Conservation (phyloP, 1,139 yeast species). For the Candida smagusa region DNA sequence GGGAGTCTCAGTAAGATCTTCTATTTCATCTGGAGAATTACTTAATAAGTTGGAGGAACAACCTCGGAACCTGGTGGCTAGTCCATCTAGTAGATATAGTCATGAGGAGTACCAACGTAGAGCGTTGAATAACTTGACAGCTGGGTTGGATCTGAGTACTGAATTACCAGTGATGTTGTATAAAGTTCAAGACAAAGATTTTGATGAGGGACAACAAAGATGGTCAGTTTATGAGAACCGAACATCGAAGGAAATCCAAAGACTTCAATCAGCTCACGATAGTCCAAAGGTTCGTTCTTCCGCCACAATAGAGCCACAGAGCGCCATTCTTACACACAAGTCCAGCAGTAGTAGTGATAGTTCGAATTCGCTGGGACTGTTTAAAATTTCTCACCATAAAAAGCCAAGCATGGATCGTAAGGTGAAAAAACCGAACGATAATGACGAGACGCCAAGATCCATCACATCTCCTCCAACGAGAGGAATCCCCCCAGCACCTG, state of each 20-base stretch:
- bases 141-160: slow-evolving; percentile 25
- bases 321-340: slow-evolving; percentile 1
- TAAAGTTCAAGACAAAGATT: slow-evolving; percentile 27
- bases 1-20: slow-evolving; percentile 16
- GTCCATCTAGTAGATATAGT: slow-evolving; percentile 4
- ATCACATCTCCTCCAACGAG: neutral
- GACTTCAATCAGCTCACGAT: neutral
- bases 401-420: neutral
- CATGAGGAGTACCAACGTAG: slow-evolving; percentile 4
- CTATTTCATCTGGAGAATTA: slow-evolving; percentile 38
- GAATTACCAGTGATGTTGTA: slow-evolving; percentile 30
- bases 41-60: slow-evolving; percentile 24
- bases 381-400: neutral
- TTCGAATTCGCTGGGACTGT: slow-evolving; percentile 1
- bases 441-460: neutral
- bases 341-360: slow-evolving; percentile 5
- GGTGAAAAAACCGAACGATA: neutral
- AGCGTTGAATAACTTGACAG: slow-evolving; percentile 18
- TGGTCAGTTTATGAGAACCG: slow-evolving; percentile 28
- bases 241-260: slow-evolving; percentile 7
- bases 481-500: neutral
- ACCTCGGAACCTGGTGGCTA: slow-evolving; percentile 8
- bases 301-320: slow-evolving; percentile 2
- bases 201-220: slow-evolving; percentile 23
- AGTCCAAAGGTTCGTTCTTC: neutral